Conservation (phyloP, 2,329 filamentous ascomycete genomes). For the Acrocalymma vagum region DNA sequence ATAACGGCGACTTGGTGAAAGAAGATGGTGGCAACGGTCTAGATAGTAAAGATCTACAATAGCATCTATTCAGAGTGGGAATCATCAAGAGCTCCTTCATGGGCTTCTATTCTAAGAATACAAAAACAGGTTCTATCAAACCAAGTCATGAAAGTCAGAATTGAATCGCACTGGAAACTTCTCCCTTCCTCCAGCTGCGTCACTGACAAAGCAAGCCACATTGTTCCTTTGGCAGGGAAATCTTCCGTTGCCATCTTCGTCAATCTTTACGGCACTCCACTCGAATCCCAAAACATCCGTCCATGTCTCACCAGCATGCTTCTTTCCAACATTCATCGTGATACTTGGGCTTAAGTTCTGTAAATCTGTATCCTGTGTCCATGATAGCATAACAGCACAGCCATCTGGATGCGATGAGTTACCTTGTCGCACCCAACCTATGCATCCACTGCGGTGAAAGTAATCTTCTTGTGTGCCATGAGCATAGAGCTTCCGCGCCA, state of each 20-base stretch:
- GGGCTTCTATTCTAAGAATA: too few species aligned
- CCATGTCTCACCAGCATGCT: slow-evolving; percentile 66
- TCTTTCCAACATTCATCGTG: slow-evolving; percentile 64
- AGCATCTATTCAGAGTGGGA: too few species aligned
- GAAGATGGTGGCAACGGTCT: too few species aligned
- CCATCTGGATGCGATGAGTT: slow-evolving; percentile 36
- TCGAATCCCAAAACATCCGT: slow-evolving; percentile 62
- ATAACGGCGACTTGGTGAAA: too few species aligned
- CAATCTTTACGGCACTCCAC: slow-evolving; percentile 63
- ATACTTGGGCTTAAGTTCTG: slow-evolving; percentile 1
- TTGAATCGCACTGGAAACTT: slow-evolving; percentile 10
- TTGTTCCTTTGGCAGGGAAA: slow-evolving; percentile 51
- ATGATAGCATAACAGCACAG: slow-evolving; percentile 58
- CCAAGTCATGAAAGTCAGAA: slow-evolving; percentile 6
- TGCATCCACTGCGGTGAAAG: slow-evolving; percentile 64
- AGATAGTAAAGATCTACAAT: too few species aligned
- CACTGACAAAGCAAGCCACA: slow-evolving; percentile 9
- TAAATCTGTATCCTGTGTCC: slow-evolving; percentile 24
- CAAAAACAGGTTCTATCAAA: too few species aligned
- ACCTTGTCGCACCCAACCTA: slow-evolving; percentile 65
- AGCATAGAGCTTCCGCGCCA: slow-evolving; percentile 69
- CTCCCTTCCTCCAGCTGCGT: slow-evolving; percentile 2
- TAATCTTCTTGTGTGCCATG: slow-evolving; percentile 70
- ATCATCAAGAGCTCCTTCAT: too few species aligned
- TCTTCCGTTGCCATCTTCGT: slow-evolving; percentile 61